Evolutionary conservation across 2,329 filamentous ascomycete species (phyloP), one percentile per base, ranked within the genome.

Genomic region (Hawksworthiomyces lignivorus): DNA sequence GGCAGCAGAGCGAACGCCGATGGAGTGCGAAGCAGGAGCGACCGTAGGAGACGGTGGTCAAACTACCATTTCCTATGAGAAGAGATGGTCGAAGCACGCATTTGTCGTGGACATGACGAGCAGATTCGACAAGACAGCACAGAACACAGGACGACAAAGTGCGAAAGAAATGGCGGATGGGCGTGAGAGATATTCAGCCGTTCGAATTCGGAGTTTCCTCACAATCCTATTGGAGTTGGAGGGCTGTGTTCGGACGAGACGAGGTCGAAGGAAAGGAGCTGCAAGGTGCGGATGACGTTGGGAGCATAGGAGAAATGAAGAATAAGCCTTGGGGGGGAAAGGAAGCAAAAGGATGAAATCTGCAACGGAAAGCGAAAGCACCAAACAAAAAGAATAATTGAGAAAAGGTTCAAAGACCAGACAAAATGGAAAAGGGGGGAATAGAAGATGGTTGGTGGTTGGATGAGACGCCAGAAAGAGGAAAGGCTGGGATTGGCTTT

Each of bases 21-120:
- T 26, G 8, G 17, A 19, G 17, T n/a, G 30, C 30, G 32, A 6
- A 19, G 32, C 7, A 26, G n/a, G 35, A 36, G 29, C 26, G 38
- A 30, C 19, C 20, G 36, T 30, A 24, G 24, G 30, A 34, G 36
- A 31, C 27, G 17, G 32, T 39, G 15, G 28, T 30, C 36, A 32
- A 36, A 21, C 15, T 33, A 39, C 35, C 27, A 34, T 36, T 35
- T 32, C 40, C 32, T 46, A 43, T 12, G 15, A 38, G n/a, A 41
- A 32, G 34, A 43, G 33, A 31, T 33, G 40, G 28, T 35, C 24
- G 27, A 42, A 27, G 26, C 39, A 28, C 32, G 39, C 26, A 36
- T 30, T 27, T 32, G 36, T 14, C 30, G 27, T 43, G 41, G 37
- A 43, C 44, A 46, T 46, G 24, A 30, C 44, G 44, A 41, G 40